Evolutionary conservation across 2,329 filamentous ascomycete genomes (phyloP).

Genomic region (Parascedosporium putredinis): DNA sequence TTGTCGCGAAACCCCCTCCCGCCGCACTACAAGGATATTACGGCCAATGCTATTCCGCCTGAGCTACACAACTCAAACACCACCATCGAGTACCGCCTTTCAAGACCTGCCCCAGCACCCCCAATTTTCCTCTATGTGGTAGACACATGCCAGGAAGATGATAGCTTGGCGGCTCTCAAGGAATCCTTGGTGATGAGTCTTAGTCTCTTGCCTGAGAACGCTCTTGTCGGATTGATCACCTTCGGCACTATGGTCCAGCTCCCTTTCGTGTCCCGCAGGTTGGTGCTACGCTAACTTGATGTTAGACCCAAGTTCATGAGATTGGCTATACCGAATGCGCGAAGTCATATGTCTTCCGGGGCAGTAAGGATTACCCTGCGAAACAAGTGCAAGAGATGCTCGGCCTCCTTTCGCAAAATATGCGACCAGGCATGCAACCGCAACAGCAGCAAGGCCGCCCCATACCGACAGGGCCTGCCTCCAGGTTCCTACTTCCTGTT

Average conservation of each 20-base stretch:
- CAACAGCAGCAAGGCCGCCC: constrained; percentile 61
- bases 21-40: constrained; percentile 84
- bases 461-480: constrained; percentile 67
- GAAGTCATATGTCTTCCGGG: constrained; percentile 96
- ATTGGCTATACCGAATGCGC: constrained; percentile 96
- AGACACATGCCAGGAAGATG: constrained; percentile 80
- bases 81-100: constrained; percentile 81
- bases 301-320: constrained; percentile 85
- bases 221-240: constrained; percentile 73
- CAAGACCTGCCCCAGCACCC: constrained; percentile 71
- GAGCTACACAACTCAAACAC: constrained; percentile 75
- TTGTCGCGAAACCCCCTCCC: constrained; percentile 73
- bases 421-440: constrained; percentile 61
- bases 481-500: constrained; percentile 86
- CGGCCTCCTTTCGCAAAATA: constrained; percentile 60
- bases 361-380: constrained; percentile 94
- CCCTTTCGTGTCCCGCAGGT: not conserved
- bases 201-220: constrained; percentile 70
- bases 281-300: constrained; percentile 14
- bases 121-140: constrained; percentile 84
- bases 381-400: constrained; percentile 99
- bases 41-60: constrained; percentile 68
- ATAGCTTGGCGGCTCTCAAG: constrained; percentile 72
- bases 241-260: constrained; percentile 77
- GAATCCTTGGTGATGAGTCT: constrained; percentile 81